Evolutionary conservation across 106 monocot species (phyloP).

Genomic region (Dioscorea alata): DNA sequence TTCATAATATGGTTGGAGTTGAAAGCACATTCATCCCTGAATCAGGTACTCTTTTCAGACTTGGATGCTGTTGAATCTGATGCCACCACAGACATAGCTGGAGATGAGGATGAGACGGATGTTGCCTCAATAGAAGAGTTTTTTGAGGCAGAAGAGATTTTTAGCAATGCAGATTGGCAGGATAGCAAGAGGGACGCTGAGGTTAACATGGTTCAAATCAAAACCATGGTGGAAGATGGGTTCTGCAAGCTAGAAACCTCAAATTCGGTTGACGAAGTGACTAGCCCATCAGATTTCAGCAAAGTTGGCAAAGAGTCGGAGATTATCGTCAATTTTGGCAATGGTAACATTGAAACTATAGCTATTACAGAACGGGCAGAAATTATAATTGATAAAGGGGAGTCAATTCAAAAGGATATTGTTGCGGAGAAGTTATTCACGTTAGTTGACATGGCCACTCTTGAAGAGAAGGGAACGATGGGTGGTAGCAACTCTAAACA

Average conservation of each 20-base stretch:
- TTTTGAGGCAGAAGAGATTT: constrained; percentile 84
- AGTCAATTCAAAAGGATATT: constrained; percentile 1
- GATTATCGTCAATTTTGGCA: not conserved
- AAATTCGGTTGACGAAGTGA: not conserved
- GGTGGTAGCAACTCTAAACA: constrained; percentile 10
- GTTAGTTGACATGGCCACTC: constrained; percentile 18
- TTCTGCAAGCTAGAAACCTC: constrained; percentile 20
- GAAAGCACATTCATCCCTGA: constrained; percentile 28
- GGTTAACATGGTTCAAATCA: constrained; percentile 12
- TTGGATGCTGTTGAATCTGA: constrained; percentile 42
- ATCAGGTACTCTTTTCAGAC: constrained; percentile 91
- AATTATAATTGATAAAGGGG: constrained; percentile 8
- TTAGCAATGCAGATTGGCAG: constrained; percentile 55
- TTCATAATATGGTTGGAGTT: constrained; percentile 19
- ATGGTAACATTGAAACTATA: constrained; percentile 23
- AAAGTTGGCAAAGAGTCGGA: constrained; percentile 15
- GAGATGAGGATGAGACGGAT: constrained; percentile 57
- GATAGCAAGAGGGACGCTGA: constrained; percentile 51
- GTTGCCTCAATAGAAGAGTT: constrained; percentile 66
- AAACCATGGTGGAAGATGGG: constrained; percentile 11
- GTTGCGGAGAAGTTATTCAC: constrained; percentile 26
- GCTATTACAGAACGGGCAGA: constrained; percentile 14
- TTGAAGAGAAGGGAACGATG: constrained; percentile 19
- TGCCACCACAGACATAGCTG: constrained; percentile 20
- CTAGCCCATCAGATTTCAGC: not conserved